These are phyloP conservation scores for Raffaelea ambrosiae DNA, from an alignment of 2,329 filamentous ascomycete species.

Conservation along the genomic window DNA sequence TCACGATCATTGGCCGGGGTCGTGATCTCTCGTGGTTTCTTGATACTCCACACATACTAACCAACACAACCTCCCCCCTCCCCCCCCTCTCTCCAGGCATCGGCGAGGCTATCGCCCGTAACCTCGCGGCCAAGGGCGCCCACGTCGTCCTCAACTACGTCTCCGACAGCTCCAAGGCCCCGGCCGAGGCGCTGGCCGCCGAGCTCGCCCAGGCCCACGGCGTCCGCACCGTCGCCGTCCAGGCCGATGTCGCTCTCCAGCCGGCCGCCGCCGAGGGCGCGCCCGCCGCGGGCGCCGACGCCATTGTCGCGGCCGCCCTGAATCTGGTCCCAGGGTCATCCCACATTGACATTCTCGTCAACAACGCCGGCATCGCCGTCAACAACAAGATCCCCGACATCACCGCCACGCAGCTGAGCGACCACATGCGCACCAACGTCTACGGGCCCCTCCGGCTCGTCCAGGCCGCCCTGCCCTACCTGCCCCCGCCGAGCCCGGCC, in stretches of 20 bases:
- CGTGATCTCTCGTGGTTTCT: no score
- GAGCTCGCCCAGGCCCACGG: constrained; percentile 48
- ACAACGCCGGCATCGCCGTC: constrained; percentile 68
- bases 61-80: no score
- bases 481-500: constrained; percentile 60
- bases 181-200: constrained; percentile 53
- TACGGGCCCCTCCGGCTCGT: constrained; percentile 70
- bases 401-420: constrained; percentile 55
- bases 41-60: neutral
- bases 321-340: constrained; percentile 31
- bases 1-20: no score
- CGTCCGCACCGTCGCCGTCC: constrained; percentile 53
- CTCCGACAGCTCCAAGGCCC: constrained; percentile 25
- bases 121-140: constrained; percentile 63
- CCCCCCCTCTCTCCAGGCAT: constrained; percentile 59
- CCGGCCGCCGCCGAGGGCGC: constrained; percentile 46
- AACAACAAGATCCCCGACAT: constrained; percentile 61
- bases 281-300: neutral
- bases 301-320: constrained; percentile 22
- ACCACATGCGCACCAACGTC: constrained; percentile 73
- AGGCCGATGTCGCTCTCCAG: constrained; percentile 62
- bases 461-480: constrained; percentile 61
- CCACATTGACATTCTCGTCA: constrained; percentile 75
- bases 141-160: constrained; percentile 66
- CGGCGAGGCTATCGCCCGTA: constrained; percentile 53